Percentiles rank a stretch among this genome's conserved stretches.
Evolutionary conservation across 306 rosid genomes (phyloP).

Genomic region (Pachyrhizus erosus): DNA sequence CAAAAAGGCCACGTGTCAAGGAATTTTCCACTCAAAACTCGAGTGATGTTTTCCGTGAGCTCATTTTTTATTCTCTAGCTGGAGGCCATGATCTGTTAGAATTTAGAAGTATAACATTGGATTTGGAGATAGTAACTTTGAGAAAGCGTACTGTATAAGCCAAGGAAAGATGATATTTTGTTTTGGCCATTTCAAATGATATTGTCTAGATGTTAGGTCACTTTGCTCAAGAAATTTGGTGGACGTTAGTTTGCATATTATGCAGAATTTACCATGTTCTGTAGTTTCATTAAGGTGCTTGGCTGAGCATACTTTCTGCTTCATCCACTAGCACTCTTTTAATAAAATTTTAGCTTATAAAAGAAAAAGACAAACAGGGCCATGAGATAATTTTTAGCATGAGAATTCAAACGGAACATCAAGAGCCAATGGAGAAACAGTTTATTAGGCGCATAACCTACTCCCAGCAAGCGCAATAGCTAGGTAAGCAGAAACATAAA

Average conservation of each 20-base stretch:
- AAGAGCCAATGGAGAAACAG: neutral
- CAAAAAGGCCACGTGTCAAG: neutral
- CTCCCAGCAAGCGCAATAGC: neutral
- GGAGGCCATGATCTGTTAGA: neutral
- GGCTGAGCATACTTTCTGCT: neutral
- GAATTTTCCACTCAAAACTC: neutral
- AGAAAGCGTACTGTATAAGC: neutral
- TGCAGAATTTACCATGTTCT: neutral
- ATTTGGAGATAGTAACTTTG: neutral
- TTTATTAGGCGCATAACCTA: neutral
- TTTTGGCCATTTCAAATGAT: neutral
- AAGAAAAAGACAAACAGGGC: neutral
- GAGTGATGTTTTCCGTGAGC: neutral
- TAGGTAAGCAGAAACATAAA: too few relatives aligned
- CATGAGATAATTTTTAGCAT: neutral
- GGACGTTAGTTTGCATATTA: neutral
- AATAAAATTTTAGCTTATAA: neutral
- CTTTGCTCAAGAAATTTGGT: neutral
- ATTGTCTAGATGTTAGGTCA: neutral
- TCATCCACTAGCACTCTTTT: neutral
- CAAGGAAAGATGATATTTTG: neutral
- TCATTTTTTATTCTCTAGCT: neutral
- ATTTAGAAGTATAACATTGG: too few relatives aligned
- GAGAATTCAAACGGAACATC: neutral
- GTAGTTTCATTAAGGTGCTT: neutral